Evolutionary conservation across 257 asterid species (phyloP), one percentile per base, ranked within the genome.

Genomic region (Petunia secreta): DNA sequence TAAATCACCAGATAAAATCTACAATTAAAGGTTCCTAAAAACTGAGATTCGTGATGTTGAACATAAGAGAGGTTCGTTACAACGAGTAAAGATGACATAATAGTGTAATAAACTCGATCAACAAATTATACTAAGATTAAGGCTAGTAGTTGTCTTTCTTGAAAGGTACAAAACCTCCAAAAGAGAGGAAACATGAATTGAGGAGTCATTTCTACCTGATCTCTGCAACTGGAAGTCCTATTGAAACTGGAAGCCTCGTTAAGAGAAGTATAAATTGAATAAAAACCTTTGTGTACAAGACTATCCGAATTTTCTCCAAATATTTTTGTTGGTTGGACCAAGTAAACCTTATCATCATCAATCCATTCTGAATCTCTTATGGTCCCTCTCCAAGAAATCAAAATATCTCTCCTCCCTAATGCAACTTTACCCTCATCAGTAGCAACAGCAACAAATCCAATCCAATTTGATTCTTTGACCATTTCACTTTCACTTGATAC

Each of bases 361-460:
- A 43, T 75, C 25, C 88, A 85, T 65, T 91, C 96, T 37, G 75
- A 15, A 0, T 62, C 43, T 58, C 63, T 38, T 41, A 89, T 65
- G 1, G 92, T 88, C n/a, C 94, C 91, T 77, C 96, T 90, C 94
- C 94, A 89, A 0, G 91, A 87, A 63, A 91, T 75, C 84, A 91
- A 36, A 43, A 91, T 88, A 43, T 88, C 94, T 80, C 96, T 83
- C 79, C 92, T 84, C 60, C 96, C 96, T n/a, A 90, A 77, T 3
- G 88, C 90, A 14, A 6, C 37, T 76, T 84, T 85, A 55, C 92
- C 94, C 67, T 89, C 91, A 54, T 90, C 87, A 4, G 91, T 91
- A 4, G 96, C 89, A 14, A 87, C 94, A 13, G 91, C 92, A 2
- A 91, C 89, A 63, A 77, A 89, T 4, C 90, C 94, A 2, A 89